Evolutionary conservation across 768 basidiomycete species (phyloP).

Genomic region (Lactarius sanguifluus): DNA sequence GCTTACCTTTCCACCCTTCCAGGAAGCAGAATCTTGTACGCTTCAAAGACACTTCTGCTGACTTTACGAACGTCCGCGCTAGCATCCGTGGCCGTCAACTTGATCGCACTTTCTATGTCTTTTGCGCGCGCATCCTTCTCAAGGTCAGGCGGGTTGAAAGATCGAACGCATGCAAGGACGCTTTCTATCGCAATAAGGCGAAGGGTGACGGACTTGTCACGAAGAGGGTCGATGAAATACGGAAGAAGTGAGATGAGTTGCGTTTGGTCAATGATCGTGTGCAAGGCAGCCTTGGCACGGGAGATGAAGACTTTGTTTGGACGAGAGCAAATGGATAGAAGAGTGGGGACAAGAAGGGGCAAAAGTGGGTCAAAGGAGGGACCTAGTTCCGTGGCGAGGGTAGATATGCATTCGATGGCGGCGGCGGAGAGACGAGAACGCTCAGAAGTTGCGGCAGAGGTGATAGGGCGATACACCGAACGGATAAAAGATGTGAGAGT

Average conservation of each 20-base stretch:
- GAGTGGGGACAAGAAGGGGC: conserved; percentile 62
- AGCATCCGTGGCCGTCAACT: conserved; percentile 64
- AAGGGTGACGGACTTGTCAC: conserved; percentile 67
- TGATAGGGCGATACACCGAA: conserved; percentile 52
- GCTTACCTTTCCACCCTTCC: conserved; percentile 63
- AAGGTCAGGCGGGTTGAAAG: conserved; percentile 75
- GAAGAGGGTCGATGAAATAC: conserved; percentile 55
- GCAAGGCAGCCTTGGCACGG: conserved; percentile 61
- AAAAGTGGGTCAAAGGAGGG: conserved; percentile 65
- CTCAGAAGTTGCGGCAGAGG: conserved; percentile 66
- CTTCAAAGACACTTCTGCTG: conserved; percentile 70
- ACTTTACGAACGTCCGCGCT: conserved; percentile 72
- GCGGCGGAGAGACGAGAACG: conserved; percentile 67
- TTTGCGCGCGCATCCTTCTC: conserved; percentile 64
- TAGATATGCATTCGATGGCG: conserved; percentile 60
- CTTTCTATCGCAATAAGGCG: conserved; percentile 67
- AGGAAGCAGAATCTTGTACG: conserved; percentile 71
- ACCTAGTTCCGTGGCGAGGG: conserved; percentile 56
- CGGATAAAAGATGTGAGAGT: conserved; percentile 55
- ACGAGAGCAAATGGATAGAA: conserved; percentile 66
- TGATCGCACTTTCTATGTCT: conserved; percentile 72
- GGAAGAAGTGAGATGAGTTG: conserved; percentile 65
- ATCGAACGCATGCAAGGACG: conserved; percentile 64
- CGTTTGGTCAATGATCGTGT: conserved; percentile 61
- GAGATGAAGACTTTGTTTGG: conserved; percentile 76